phyloP scores from a whole-genome alignment of 148 eudicot genomes.

The Oxyria digyna region DNA sequence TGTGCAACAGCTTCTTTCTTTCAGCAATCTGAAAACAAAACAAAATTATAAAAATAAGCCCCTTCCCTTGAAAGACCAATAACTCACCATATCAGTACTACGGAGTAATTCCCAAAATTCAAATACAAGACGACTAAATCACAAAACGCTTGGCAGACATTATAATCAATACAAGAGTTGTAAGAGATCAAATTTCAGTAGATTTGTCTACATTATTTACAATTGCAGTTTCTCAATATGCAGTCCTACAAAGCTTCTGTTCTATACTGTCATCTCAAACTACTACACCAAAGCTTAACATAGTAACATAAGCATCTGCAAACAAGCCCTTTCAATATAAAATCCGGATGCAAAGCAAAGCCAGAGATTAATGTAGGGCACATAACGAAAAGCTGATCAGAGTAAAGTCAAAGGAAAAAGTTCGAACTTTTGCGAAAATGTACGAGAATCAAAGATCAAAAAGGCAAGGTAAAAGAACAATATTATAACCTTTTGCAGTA shows the following conservation, averaged over 20 bases:
- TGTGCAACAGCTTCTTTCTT: constrained; percentile 60
- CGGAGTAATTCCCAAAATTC: neutral
- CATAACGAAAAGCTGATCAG: neutral
- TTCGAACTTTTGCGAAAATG: neutral
- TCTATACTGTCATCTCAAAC: neutral
- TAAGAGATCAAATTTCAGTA: neutral
- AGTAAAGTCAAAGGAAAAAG: too few species aligned
- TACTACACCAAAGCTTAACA: neutral
- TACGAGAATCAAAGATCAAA: neutral
- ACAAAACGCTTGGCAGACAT: neutral
- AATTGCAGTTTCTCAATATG: neutral
- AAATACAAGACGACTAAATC: neutral
- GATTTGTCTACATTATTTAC: neutral
- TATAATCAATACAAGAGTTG: neutral
- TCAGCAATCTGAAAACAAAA: constrained; percentile 57
- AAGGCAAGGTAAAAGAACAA: neutral
- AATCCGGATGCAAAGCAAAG: neutral
- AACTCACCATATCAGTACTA: neutral
- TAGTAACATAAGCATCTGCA: neutral
- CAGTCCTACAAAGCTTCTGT: neutral
- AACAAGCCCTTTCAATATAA: neutral
- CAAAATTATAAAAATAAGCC: neutral
- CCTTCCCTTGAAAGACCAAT: neutral
- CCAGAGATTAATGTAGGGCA: neutral
- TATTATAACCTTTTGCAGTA: constrained; percentile 48